Evolutionary conservation across 768 basidiomycete species (phyloP).

Genomic region (Rhodotorula babjevae): DNA sequence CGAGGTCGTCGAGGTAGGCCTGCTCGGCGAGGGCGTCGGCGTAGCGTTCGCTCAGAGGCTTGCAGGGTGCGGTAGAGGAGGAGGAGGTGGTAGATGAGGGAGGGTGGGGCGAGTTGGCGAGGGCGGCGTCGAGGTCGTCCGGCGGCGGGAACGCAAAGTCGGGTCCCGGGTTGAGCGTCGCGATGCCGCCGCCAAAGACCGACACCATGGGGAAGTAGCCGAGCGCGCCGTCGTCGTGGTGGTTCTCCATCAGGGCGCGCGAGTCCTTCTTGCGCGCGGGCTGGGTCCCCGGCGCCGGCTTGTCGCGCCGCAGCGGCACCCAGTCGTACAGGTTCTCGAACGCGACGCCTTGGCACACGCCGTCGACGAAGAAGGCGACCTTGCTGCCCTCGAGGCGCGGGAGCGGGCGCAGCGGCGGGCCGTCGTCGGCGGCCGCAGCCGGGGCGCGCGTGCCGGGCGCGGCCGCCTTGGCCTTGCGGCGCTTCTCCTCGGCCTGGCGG

Average conservation of each 20-base stretch:
- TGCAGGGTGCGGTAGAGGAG: slow-evolving; percentile 54
- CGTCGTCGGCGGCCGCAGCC: slow-evolving; percentile 39
- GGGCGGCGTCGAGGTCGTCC: slow-evolving; percentile 64
- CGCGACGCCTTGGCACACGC: slow-evolving; percentile 72
- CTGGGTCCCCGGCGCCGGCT: slow-evolving; percentile 47
- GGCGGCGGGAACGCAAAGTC: slow-evolving; percentile 76
- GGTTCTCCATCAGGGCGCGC: slow-evolving; percentile 58
- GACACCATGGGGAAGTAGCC: slow-evolving; percentile 96
- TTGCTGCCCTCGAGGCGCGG: slow-evolving; percentile 66
- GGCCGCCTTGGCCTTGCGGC: slow-evolving; percentile 62
- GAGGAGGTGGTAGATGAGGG: slow-evolving; percentile 18
- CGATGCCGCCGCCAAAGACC: slow-evolving; percentile 81
- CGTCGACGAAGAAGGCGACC: slow-evolving; percentile 88
- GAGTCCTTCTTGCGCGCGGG: slow-evolving; percentile 61
- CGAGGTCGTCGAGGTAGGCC: slow-evolving; percentile 66
- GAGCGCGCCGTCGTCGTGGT: slow-evolving; percentile 85
- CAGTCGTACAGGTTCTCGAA: slow-evolving; percentile 87
- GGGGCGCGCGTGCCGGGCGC: slow-evolving; percentile 49
- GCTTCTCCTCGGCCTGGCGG: slow-evolving; percentile 52
- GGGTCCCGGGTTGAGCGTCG: slow-evolving; percentile 82
- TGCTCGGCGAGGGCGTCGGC: slow-evolving; percentile 78
- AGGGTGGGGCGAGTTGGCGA: slow-evolving; percentile 48
- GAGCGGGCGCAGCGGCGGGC: slow-evolving; percentile 57
- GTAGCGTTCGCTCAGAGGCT: slow-evolving; percentile 78
- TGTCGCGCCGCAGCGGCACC: slow-evolving; percentile 61